A percentile compares a stretch with the other conserved stretches of the same genome.
These are phyloP conservation scores for Colletotrichum graminicola DNA, from an alignment of 2,329 filamentous ascomycete species.

Conservation along the genomic window DNA sequence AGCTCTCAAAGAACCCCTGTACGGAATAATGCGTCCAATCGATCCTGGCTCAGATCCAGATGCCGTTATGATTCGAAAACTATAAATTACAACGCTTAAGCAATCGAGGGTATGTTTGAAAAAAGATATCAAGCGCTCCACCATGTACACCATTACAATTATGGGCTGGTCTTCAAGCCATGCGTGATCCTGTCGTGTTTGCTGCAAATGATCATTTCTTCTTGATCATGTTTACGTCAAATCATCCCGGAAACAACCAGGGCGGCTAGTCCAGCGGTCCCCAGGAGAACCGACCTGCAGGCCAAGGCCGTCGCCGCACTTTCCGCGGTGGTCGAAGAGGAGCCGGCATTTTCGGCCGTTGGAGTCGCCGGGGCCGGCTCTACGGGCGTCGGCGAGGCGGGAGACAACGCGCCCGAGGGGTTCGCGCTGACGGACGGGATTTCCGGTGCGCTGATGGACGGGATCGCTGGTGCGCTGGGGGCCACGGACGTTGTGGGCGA, in stretches of 20 bases:
- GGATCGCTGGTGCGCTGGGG: conserved; percentile 1
- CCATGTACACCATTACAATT: neutral
- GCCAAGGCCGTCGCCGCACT: neutral
- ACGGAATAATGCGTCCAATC: neutral
- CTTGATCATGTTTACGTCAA: neutral
- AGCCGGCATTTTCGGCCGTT: neutral
- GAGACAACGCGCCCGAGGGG: neutral
- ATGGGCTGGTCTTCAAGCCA: neutral
- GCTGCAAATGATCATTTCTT: neutral
- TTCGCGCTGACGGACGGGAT: conserved; percentile 1
- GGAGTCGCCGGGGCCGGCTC: neutral
- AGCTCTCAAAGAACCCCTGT: neutral
- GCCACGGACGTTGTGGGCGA: neutral
- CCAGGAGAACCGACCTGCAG: neutral
- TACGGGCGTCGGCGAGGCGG: neutral
- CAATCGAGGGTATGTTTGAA: neutral
- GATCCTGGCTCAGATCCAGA: neutral
- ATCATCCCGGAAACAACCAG: neutral
- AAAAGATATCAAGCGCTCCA: neutral
- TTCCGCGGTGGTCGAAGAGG: neutral
- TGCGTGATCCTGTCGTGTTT: neutral
- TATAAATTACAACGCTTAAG: neutral
- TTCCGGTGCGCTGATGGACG: conserved; percentile 4
- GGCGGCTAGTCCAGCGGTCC: neutral
- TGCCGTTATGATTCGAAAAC: neutral